Conservation (phyloP, 2,329 filamentous ascomycete species). For the Curvularia lunata region DNA sequence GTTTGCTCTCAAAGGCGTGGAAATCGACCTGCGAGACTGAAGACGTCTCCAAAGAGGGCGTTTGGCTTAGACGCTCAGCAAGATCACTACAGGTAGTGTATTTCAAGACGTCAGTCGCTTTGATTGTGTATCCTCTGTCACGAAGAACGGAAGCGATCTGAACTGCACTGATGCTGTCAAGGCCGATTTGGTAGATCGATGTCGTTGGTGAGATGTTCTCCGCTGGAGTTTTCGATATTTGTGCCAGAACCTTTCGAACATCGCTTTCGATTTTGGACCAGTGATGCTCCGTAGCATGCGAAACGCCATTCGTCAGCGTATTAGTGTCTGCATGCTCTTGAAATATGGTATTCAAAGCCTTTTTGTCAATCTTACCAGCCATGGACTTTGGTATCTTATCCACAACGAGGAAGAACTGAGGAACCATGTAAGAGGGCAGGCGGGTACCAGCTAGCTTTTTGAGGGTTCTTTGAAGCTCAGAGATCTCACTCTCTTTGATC, state of each 20-base stretch:
- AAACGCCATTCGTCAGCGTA: background rate
- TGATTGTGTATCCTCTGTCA: slow-evolving; percentile 62
- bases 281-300: slow-evolving; percentile 17
- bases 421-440: slow-evolving; percentile 50
- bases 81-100: slow-evolving; percentile 45
- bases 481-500: slow-evolving; percentile 11
- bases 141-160: slow-evolving; percentile 76
- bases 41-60: background rate
- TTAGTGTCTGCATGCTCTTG: slow-evolving; percentile 19
- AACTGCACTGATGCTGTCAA: slow-evolving; percentile 87
- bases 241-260: slow-evolving; percentile 64
- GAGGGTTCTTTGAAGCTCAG: slow-evolving; percentile 28
- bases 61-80: slow-evolving; percentile 30
- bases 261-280: slow-evolving; percentile 61
- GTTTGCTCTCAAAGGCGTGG: slow-evolving; percentile 56
- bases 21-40: slow-evolving; percentile 54
- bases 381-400: slow-evolving; percentile 46
- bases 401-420: slow-evolving; percentile 44
- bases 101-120: slow-evolving; percentile 77
- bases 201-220: slow-evolving; percentile 64
- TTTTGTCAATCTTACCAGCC: slow-evolving; percentile 52
- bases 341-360: slow-evolving; percentile 42
- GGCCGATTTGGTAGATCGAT: slow-evolving; percentile 84
- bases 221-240: slow-evolving; percentile 61
- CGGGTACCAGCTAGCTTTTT: slow-evolving; percentile 24